phyloP scores from a whole-genome alignment of 2,329 filamentous ascomycete genomes.

The Mycosphaerella sp. region DNA sequence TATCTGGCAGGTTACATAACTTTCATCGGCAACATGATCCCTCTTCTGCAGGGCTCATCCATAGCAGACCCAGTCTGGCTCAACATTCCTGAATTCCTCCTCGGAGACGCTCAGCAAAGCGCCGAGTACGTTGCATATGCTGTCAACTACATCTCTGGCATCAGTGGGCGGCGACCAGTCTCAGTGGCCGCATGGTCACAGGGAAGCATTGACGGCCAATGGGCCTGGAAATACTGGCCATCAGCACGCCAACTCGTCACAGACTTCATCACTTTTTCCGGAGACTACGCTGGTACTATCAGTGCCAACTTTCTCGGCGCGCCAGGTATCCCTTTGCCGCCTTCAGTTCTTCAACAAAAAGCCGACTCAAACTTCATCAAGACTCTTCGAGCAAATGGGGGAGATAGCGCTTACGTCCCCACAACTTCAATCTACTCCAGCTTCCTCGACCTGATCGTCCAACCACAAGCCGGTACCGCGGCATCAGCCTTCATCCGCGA shows the following conservation, averaged over 20 bases:
- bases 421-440: slow-evolving; percentile 49
- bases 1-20: slow-evolving; percentile 32
- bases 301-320: slow-evolving; percentile 31
- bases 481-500: slow-evolving; percentile 45
- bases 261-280: slow-evolving; percentile 48
- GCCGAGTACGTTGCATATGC: slow-evolving; percentile 53
- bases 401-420: slow-evolving; percentile 49
- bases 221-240: slow-evolving; percentile 54
- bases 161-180: slow-evolving; percentile 37
- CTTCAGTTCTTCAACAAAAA: slow-evolving; percentile 43
- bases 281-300: slow-evolving; percentile 48
- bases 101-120: slow-evolving; percentile 46
- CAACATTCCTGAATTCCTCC: slow-evolving; percentile 46
- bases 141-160: slow-evolving; percentile 48
- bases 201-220: slow-evolving; percentile 49
- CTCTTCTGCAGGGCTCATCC: slow-evolving; percentile 39
- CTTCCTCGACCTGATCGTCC: slow-evolving; percentile 46
- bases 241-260: slow-evolving; percentile 41
- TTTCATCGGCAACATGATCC: slow-evolving; percentile 45
- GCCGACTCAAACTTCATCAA: slow-evolving; percentile 41
- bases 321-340: slow-evolving; percentile 46
- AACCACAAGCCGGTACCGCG: slow-evolving; percentile 42
- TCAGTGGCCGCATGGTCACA: slow-evolving; percentile 50
- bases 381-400: slow-evolving; percentile 40
- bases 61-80: slow-evolving; percentile 51